Evolutionary conservation across 768 basidiomycete genomes (phyloP).

Genomic region (Leccinum ochraceum): DNA sequence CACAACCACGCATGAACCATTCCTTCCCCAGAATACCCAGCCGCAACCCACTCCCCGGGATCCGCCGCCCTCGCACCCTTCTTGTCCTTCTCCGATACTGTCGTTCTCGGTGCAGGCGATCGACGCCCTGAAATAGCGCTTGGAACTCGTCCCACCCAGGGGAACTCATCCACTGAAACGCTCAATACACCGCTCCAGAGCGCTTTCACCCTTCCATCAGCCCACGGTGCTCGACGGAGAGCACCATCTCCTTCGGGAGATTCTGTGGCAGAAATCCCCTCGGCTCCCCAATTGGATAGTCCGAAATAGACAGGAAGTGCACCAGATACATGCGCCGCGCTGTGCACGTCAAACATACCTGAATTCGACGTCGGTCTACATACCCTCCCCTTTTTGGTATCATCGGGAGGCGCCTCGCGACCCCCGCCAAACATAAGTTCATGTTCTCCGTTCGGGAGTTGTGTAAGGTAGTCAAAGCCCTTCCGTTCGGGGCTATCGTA

Average conservation of each 20-base stretch:
- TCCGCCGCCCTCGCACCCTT: constrained; percentile 12
- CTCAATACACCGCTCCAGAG: constrained; percentile 68
- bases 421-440: constrained; percentile 74
- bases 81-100: constrained; percentile 6
- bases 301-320: constrained; percentile 59
- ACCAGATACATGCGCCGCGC: constrained; percentile 46
- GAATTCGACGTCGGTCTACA: constrained; percentile 29
- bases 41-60: constrained; percentile 71
- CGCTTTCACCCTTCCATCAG: constrained; percentile 49
- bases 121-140: constrained; percentile 45
- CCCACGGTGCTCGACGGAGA: constrained; percentile 32
- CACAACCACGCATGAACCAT: constrained; percentile 73
- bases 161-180: constrained; percentile 57
- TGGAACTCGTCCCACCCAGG: constrained; percentile 73
- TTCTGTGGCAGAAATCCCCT: constrained; percentile 27
- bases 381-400: constrained; percentile 4
- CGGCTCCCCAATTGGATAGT: constrained; percentile 42
- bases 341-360: constrained; percentile 35
- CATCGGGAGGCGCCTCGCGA: constrained; percentile 30
- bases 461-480: constrained; percentile 69
- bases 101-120: constrained; percentile 12
- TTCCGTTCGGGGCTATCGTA: constrained; percentile 41
- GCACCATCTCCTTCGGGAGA: constrained; percentile 9
- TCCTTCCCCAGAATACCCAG: constrained; percentile 72
- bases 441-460: constrained; percentile 46